Evolutionary conservation across 1,284 basidiomycete genomes (phyloP), one percentile per base, ranked within the genome.

Genomic region (Trichosporon sp.): DNA sequence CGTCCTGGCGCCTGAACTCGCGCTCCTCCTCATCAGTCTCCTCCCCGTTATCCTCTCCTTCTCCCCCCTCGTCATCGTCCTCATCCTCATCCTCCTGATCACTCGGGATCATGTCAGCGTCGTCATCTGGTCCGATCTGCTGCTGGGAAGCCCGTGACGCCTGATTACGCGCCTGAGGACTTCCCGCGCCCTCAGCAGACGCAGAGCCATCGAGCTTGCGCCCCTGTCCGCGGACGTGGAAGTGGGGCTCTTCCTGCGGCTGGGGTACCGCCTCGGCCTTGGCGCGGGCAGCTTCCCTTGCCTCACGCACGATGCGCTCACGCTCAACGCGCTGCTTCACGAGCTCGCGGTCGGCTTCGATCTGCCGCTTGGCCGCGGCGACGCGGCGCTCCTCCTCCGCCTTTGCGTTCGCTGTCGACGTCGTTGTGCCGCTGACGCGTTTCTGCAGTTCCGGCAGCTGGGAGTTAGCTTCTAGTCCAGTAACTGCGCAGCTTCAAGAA

Each of bases 281-380:
- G 8, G 51, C 69, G 10, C 70, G 63, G 5, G 71, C 72, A 4
- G 46, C 71, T 5, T 74, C 77, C 31, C 72, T 73, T 0, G 74
- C 74, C 51, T 75, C 76, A 16, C 80, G 68, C 2, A 32, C 76
- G 2, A 73, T 19, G 10, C 74, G 75, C 67, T 83, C 80, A 1
- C 82, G 65, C 35, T 78, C 76, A 0, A 74, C 76, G n/a, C 82
- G 74, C 8, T 72, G 73, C 59, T 74, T 71, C 14, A 84, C 82
- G 0, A 64, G 11, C 46, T 80, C 78, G 21, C 82, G 71, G 70
- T 83, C 82, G 0, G 74, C 81, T 69, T 83, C 82, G 71, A 80
- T 77, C 68, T 78, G 77, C 1, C 71, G 66, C 37, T 82, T 73
- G 2, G 82, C 80, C 2, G 70, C 67, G 4, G 76, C 79, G 32